phyloP scores from a whole-genome alignment of 1,284 basidiomycete species.

The Ganoderma meredithae region DNA sequence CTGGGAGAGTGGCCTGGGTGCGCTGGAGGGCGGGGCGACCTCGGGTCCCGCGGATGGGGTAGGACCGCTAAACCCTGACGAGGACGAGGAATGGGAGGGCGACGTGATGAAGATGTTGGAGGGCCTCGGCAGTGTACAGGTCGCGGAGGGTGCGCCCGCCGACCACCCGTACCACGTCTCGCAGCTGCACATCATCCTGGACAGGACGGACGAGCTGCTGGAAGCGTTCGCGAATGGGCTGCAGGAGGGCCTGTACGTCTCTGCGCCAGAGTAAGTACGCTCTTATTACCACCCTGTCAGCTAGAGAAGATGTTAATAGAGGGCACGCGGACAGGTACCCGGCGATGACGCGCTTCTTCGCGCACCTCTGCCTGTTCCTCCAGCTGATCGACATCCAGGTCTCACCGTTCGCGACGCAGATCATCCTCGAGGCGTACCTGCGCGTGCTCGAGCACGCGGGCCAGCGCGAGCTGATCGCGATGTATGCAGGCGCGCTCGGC shows the following conservation, averaged over 20 bases:
- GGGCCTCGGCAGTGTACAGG: slow-evolving; percentile 56
- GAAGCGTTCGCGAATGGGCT: slow-evolving; percentile 77
- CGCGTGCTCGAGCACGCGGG: slow-evolving; percentile 79
- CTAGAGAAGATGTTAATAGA: too few relatives aligned
- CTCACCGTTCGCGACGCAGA: slow-evolving; percentile 77
- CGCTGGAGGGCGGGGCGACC: slow-evolving; percentile 47
- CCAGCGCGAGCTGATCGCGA: slow-evolving; percentile 87
- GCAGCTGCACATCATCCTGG: slow-evolving; percentile 87
- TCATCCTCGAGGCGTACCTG: slow-evolving; percentile 90
- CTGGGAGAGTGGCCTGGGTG: slow-evolving; percentile 64
- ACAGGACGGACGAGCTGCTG: slow-evolving; percentile 72
- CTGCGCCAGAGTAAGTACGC: slow-evolving; percentile 66
- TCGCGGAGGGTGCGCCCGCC: slow-evolving; percentile 69
- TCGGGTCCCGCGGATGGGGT: slow-evolving; percentile 9
- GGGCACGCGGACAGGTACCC: slow-evolving; percentile 57
- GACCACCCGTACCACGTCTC: slow-evolving; percentile 88
- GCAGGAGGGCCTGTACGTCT: slow-evolving; percentile 54
- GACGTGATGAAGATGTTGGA: slow-evolving; percentile 64
- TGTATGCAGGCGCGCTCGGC: slow-evolving; percentile 94
- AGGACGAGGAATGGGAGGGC: slow-evolving; percentile 64
- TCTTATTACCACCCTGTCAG: not conserved
- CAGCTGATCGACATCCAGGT: slow-evolving; percentile 81
- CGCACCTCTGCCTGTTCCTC: slow-evolving; percentile 93
- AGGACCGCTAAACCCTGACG: slow-evolving; percentile 33
- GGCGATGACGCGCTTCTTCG: slow-evolving; percentile 87